Evolutionary conservation across 768 basidiomycete species (phyloP).

Genomic region (Fistulinella prunicolor): DNA sequence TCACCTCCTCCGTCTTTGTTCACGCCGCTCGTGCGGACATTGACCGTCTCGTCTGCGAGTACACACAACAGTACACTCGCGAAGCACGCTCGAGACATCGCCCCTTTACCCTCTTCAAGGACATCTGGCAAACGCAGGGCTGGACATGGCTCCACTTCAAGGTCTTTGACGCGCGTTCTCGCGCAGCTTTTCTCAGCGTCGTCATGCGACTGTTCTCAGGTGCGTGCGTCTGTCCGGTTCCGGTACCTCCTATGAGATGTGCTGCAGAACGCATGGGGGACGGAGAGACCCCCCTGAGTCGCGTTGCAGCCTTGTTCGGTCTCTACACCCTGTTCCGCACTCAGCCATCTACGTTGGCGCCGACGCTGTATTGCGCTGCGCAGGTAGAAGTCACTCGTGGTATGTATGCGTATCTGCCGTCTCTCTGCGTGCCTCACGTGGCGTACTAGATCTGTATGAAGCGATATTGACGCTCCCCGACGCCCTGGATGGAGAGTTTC

Average conservation of each 20-base stretch:
- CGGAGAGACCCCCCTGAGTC: conserved; percentile 51
- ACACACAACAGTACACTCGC: conserved; percentile 47
- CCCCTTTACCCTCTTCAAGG: conserved; percentile 73
- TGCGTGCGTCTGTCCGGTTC: conserved; percentile 28
- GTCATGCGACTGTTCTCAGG: conserved; percentile 66
- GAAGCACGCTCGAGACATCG: conserved; percentile 22
- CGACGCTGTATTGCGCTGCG: conserved; percentile 46
- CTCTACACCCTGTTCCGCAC: conserved; percentile 68
- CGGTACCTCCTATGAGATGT: not conserved
- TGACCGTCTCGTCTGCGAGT: conserved; percentile 47
- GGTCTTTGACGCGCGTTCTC: conserved; percentile 63
- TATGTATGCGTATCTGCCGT: conserved; percentile 20
- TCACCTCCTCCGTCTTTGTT: conserved; percentile 74
- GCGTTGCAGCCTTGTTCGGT: conserved; percentile 62
- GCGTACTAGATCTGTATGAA: conserved; percentile 51
- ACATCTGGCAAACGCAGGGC: conserved; percentile 60
- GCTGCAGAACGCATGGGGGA: conserved; percentile 51
- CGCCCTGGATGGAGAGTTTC: conserved; percentile 37
- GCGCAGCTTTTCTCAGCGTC: conserved; percentile 59
- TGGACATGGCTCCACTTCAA: conserved; percentile 79
- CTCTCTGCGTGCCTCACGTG: conserved; percentile 2
- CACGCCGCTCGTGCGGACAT: conserved; percentile 65
- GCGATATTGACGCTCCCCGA: conserved; percentile 49
- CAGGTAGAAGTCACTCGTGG: conserved; percentile 63
- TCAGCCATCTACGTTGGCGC: conserved; percentile 57